Evolutionary conservation across 1,284 basidiomycete genomes (phyloP), one percentile per base, ranked within the genome.

Genomic region (Prillingera fragicola): DNA sequence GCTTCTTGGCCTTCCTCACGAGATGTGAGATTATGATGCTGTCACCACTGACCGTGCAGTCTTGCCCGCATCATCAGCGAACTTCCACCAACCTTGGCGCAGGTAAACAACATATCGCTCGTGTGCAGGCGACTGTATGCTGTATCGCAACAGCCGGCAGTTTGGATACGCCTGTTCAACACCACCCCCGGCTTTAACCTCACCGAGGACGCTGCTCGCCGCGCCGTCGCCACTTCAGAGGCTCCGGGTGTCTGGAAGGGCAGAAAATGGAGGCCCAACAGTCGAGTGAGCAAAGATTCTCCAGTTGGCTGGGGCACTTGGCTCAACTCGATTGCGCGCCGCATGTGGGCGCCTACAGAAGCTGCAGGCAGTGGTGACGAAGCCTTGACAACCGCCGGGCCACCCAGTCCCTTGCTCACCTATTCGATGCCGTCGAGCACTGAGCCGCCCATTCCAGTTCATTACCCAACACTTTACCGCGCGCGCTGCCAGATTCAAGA

Each of bases 381-480:
- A n/a, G n/a, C n/a, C n/a, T n/a, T n/a, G n/a, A n/a, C n/a, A n/a
- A n/a, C n/a, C n/a, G n/a, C n/a, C n/a, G n/a, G n/a, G n/a, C n/a
- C n/a, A n/a, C n/a, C n/a, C n/a, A n/a, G n/a, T n/a, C n/a, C n/a
- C n/a, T n/a, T n/a, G n/a, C n/a, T n/a, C n/a, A n/a, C n/a, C n/a
- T n/a, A n/a, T n/a, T n/a, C n/a, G n/a, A n/a, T n/a, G n/a, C n/a
- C n/a, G 35, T 29, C 14, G 26, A 6, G 6, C 33, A 39, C 8
- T n/a, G 13, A 19, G 21, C 41, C 19, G 13, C 17, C 38, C 0
- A 57, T 59, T 10, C 52, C 55, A 8, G 56, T 69, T 0, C 65
- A 69, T 41, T 65, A 53, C 43, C 63, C 62, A 1, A 67, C 63
- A 1, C 49, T 69, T 3, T 57, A 55, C 31, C 54, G 57, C 3